Percentiles rank a stretch among this genome's conserved stretches.
These are phyloP conservation scores for Corynascus novoguineensis DNA, from an alignment of 495 filamentous ascomycete genomes.

Conservation along the genomic window DNA sequence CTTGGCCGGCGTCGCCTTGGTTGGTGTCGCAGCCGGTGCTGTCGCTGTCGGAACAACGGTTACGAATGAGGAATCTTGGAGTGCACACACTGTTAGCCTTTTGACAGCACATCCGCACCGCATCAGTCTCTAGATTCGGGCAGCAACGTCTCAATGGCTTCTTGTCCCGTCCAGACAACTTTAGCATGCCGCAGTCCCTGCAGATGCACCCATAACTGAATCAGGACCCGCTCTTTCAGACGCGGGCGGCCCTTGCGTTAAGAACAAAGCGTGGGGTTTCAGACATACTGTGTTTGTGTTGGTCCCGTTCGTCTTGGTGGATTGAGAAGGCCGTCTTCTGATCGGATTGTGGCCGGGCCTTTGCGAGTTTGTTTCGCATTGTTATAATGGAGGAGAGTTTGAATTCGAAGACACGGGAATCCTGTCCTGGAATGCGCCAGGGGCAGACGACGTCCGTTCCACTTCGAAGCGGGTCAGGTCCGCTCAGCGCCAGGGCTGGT, in stretches of 20 bases:
- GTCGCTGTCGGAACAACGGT: conserved; percentile 9
- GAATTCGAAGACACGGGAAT: conserved; percentile 1
- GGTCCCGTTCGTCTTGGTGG: conserved; percentile 29
- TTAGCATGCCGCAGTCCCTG: not conserved
- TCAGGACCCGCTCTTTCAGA: not conserved
- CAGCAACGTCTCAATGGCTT: not conserved
- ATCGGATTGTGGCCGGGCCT: conserved; percentile 31
- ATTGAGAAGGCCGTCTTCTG: conserved; percentile 27
- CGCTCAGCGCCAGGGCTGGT: not conserved
- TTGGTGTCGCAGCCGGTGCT: conserved; percentile 9
- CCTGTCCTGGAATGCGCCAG: too few relatives aligned
- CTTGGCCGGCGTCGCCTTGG: conserved; percentile 17
- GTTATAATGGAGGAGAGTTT: not conserved
- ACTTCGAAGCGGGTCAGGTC: conserved; percentile 5
- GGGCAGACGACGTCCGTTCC: conserved; percentile 2
- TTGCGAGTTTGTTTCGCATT: conserved; percentile 40
- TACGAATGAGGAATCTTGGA: conserved; percentile 7
- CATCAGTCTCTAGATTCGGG: not conserved
- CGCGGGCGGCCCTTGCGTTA: not conserved
- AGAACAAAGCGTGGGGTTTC: not conserved
- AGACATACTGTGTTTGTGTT: conserved; percentile 34
- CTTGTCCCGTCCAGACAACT: not conserved
- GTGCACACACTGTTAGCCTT: conserved; percentile 4
- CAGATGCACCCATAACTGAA: not conserved
- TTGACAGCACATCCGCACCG: not conserved